Percentiles rank a stretch among this genome's conserved stretches.
These are phyloP conservation scores for Grosmannia clavigera DNA, from an alignment of 2,329 filamentous ascomycete genomes.

Conservation along the genomic window DNA sequence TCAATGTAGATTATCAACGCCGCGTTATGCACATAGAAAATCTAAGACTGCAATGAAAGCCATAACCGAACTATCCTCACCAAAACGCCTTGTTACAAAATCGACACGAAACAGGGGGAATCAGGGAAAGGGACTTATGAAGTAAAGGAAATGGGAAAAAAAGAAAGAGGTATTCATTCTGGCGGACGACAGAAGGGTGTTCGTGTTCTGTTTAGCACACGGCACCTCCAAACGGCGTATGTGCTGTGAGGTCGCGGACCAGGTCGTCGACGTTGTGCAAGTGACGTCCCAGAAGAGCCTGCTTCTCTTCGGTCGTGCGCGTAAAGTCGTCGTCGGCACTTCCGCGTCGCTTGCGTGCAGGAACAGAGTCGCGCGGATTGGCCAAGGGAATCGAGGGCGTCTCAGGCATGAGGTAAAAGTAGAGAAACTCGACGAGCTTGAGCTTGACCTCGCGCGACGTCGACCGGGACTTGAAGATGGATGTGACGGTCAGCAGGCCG, in stretches of 20 bases:
- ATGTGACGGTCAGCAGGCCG: conserved; percentile 81
- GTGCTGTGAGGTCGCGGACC: conserved; percentile 71
- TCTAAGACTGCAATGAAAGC: background rate
- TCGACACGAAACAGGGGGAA: background rate
- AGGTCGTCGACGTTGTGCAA: conserved; percentile 74
- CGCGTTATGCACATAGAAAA: background rate
- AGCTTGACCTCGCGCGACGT: conserved; percentile 85
- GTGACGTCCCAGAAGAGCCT: conserved; percentile 62
- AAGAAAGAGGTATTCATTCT: background rate
- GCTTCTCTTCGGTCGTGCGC: conserved; percentile 70
- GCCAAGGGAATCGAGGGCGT: conserved; percentile 44
- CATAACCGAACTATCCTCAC: background rate
- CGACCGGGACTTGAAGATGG: conserved; percentile 78
- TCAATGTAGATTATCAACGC: background rate
- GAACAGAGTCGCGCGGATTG: conserved; percentile 22
- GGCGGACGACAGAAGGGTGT: background rate
- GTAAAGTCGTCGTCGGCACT: conserved; percentile 25
- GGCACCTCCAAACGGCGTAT: conserved; percentile 58
- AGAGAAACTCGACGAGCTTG: conserved; percentile 92
- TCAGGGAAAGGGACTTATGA: background rate
- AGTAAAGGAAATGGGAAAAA: background rate
- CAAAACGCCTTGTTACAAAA: background rate
- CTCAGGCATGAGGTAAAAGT: conserved; percentile 98
- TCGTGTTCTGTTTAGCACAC: conserved; percentile 26
- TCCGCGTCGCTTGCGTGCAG: conserved; percentile 13